Base-by-base conservation (phyloP, 2,329 filamentous ascomycete species). In the Penicillium sp. region DNA sequence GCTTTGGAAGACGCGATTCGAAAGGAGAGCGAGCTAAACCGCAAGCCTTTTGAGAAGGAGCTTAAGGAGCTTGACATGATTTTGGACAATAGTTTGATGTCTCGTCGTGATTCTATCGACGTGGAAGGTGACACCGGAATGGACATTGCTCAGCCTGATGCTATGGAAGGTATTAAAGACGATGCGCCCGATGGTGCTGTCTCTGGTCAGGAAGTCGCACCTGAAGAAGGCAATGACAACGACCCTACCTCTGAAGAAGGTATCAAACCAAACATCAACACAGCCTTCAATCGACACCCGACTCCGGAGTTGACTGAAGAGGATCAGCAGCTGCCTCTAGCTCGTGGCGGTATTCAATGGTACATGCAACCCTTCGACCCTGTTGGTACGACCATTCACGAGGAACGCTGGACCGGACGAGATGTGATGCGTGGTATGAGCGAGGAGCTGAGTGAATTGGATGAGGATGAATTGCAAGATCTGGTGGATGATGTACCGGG, bases 391-490 rank as follows among this genome's bases (percentile, higher is more conserved):
- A 93, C 87, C 0, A 83, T 93, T 9, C 79, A 89, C 50, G 87
- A 87, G 59, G 88, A 93, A 71, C 81, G 85, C 47, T 90, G 86
- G 79, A 85, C 83, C 0, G 89, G 86, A 2, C 81, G 86, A 31
- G 88, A 92, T 50, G 84, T 88, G n/a, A 76, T 84, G 60, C 79
- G 84, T 28, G 83, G 80, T 13, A 85, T 93, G 71, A 95, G 89
- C 64, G 92, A 96, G 71, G 89, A 93, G 62, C 79, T 96, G 21
- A 95, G 89, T 51, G 93, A 96, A 67, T 85, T 96, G 68, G 92
- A 95, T 63, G 92, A 96, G 59, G 91, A 95, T 47, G 90, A 93
- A 73, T 78, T 96, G 52, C 86, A 89, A 64, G 89, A 87, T 31
- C 76, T 90, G 38, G 74, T 76, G 13, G 73, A 73, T 49, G 74